Conservation (phyloP, 2,329 filamentous ascomycete genomes). For the Penicillium digitatum region DNA sequence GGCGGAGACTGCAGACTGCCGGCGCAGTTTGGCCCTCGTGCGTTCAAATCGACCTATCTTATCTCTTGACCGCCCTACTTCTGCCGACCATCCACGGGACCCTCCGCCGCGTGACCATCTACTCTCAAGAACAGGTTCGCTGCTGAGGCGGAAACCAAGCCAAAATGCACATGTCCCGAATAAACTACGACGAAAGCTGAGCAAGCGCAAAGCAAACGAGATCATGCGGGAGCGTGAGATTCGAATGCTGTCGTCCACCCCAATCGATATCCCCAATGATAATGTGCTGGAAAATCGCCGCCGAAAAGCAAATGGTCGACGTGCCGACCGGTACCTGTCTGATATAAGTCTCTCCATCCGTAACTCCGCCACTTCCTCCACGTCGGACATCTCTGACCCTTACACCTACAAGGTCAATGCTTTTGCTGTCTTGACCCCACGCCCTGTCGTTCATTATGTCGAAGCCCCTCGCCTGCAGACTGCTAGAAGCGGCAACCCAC, state of each 20-base stretch:
- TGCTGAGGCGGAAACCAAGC: conserved; percentile 56
- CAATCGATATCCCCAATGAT: conserved; percentile 58
- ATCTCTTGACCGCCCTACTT: conserved; percentile 20
- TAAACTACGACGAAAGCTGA: conserved; percentile 65
- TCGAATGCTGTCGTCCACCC: conserved; percentile 70
- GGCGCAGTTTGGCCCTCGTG: conserved; percentile 12
- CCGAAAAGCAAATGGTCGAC: conserved; percentile 53
- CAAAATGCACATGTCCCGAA: conserved; percentile 50
- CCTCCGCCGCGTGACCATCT: conserved; percentile 28
- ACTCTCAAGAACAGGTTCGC: conserved; percentile 48
- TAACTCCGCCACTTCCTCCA: conserved; percentile 70
- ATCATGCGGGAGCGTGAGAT: conserved; percentile 81
- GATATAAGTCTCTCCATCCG: conserved; percentile 71
- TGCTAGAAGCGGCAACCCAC: conserved; percentile 45
- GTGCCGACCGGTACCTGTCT: conserved; percentile 61
- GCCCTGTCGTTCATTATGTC: conserved; percentile 75
- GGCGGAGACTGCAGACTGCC: conserved; percentile 23
- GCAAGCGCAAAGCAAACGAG: conserved; percentile 72
- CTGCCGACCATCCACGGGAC: conserved; percentile 19
- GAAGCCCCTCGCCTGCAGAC: conserved; percentile 58
- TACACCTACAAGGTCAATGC: conserved; percentile 75
- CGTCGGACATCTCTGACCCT: conserved; percentile 71
- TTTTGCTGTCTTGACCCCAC: conserved; percentile 75
- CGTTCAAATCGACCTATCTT: conserved; percentile 17
- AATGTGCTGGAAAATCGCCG: conserved; percentile 50